phyloP scores from a whole-genome alignment of 768 basidiomycete species.

The Pleurotus salmoneostramineus region DNA sequence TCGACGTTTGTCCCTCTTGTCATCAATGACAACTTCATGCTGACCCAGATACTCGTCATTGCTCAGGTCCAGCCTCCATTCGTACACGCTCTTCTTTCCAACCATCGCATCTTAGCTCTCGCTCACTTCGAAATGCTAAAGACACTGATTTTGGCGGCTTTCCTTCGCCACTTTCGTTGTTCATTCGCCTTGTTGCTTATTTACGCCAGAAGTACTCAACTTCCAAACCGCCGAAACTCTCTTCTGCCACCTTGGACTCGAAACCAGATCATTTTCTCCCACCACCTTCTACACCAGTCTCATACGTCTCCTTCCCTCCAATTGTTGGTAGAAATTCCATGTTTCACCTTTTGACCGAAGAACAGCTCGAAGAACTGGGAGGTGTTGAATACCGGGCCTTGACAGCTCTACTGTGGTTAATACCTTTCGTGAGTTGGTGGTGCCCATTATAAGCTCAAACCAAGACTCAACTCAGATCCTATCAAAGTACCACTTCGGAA shows the following conservation, averaged over 20 bases:
- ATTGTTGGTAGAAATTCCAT: constrained; percentile 77
- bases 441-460: background rate
- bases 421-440: constrained; percentile 52
- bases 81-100: constrained; percentile 1
- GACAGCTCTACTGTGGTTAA: constrained; percentile 77
- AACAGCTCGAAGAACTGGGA: constrained; percentile 88
- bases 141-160: constrained; percentile 4
- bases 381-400: constrained; percentile 94
- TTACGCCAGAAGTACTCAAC: background rate
- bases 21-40: background rate
- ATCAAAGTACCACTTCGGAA: constrained; percentile 72
- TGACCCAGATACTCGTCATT: background rate
- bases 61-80: background rate
- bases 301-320: constrained; percentile 86
- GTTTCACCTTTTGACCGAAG: constrained; percentile 67
- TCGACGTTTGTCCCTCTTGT: background rate
- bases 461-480: background rate
- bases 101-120: constrained; percentile 2
- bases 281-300: constrained; percentile 40
- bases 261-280: constrained; percentile 1
- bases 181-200: background rate
- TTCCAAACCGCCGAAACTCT: background rate
- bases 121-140: constrained; percentile 1
- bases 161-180: background rate
- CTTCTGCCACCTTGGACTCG: background rate